These are phyloP conservation scores for Lipomyces chichibuensis DNA, from an alignment of 805 yeast species.

Conservation along the genomic window DNA sequence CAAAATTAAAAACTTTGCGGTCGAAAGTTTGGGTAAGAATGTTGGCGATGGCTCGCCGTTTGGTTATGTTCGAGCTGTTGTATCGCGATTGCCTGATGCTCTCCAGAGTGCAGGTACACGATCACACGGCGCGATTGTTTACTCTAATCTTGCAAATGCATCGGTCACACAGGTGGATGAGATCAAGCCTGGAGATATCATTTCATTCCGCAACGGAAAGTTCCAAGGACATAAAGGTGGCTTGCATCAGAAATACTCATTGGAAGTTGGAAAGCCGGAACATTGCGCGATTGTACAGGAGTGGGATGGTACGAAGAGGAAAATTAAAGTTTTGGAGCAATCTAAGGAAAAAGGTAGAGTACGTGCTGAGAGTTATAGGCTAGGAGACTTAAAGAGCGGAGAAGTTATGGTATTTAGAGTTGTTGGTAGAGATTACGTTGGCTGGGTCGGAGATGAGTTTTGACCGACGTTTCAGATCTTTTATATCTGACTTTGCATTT, in stretches of 20 bases:
- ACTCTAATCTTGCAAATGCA: conserved; percentile 57
- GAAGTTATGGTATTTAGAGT: conserved; percentile 77
- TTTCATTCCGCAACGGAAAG: conserved; percentile 64
- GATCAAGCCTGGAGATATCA: conserved; percentile 80
- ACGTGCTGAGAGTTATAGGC: conserved; percentile 62
- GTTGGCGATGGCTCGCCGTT: conserved; percentile 44
- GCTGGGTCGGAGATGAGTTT: conserved; percentile 54
- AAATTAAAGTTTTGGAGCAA: conserved; percentile 44
- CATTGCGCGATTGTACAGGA: conserved; percentile 66
- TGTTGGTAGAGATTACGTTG: conserved; percentile 70
- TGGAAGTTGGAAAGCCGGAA: conserved; percentile 61
- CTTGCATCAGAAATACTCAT: conserved; percentile 57
- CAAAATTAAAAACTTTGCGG: conserved; percentile 41
- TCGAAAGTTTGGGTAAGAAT: conserved; percentile 44
- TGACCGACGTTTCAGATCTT: not conserved
- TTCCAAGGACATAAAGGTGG: conserved; percentile 67
- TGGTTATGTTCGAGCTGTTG: conserved; percentile 41
- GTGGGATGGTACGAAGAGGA: conserved; percentile 68
- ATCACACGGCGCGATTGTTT: conserved; percentile 74
- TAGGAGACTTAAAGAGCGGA: conserved; percentile 77
- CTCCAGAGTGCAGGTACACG: conserved; percentile 65
- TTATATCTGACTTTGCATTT: not conserved
- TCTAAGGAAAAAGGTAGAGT: conserved; percentile 55
- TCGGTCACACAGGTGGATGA: conserved; percentile 59
- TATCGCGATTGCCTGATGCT: conserved; percentile 49